Evolutionary conservation across 2,329 filamentous ascomycete species (phyloP), one percentile per base, ranked within the genome.

Genomic region (Knufia petricola): DNA sequence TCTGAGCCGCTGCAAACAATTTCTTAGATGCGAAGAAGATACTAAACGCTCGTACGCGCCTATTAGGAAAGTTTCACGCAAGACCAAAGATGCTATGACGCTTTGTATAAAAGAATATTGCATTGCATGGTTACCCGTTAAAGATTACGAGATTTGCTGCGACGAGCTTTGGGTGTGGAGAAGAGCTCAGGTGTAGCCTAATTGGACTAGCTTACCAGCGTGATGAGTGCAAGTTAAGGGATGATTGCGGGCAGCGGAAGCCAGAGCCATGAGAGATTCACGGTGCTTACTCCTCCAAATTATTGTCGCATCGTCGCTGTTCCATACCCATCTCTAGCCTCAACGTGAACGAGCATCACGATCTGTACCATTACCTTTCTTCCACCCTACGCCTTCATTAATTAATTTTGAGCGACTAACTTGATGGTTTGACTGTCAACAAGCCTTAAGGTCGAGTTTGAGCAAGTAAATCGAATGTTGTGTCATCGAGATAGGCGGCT

Each of bases 401-500:
- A 71, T 71, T 67, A 53, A 53, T 64, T 67, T 54, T 56, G 61
- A 69, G 64, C 65, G 65, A 68, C 65, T 68, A 64, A 64, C 64
- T 62, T 58, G 60, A 64, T 66, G 68, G 64, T 61, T 66, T 66
- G 63, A 62, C 62, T 62, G 60, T 61, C 60, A 65, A 63, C 62
- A 60, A 58, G 53, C 24, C 53, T 59, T 59, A 60, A 51, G 57
- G 56, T 57, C 63, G 61, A 58, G 61, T 71, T 68, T 67, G 59
- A 62, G 64, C 66, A 64, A 66, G 66, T 68, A 64, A 69, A 69
- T 72, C 68, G 69, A 65, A 72, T 72, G 70, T 64, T 64, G 66
- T 64, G 61, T 68, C 65, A 62, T 65, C 63, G 61, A 68, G 65
- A 60, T 67, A 67, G 66, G 64, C 68, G 67, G 21, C 41, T 28